phyloP scores from a whole-genome alignment of 257 asterid species.

The Fraxinus cuspidata region DNA sequence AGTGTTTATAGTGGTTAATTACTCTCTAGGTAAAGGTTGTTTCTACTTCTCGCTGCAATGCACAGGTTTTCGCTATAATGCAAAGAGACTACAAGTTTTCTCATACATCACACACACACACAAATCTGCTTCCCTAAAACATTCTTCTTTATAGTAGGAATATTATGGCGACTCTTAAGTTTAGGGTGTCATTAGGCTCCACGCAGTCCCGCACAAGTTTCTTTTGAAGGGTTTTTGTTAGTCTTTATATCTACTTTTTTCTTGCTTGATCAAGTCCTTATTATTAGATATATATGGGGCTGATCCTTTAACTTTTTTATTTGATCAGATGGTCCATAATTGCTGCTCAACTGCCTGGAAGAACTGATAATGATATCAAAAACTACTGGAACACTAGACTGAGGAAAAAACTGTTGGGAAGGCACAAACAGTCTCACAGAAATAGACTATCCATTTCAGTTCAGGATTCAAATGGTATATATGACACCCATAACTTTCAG shows the following conservation, averaged over 20 bases:
- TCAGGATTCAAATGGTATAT: constrained; percentile 23
- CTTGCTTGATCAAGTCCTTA: not conserved
- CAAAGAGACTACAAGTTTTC: no score
- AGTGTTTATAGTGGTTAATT: no score
- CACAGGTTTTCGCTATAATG: no score
- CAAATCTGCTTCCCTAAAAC: no score
- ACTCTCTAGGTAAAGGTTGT: no score
- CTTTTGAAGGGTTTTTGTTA: not conserved
- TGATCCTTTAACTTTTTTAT: not conserved
- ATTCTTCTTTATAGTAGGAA: no score
- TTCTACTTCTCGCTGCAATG: no score
- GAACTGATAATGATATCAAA: constrained; percentile 55
- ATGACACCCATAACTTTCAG: constrained; percentile 25
- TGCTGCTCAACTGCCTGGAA: constrained; percentile 60
- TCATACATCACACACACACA: no score
- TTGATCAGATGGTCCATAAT: constrained; percentile 52
- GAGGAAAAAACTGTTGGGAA: constrained; percentile 49
- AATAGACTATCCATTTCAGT: constrained; percentile 27
- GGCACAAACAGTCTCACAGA: constrained; percentile 43
- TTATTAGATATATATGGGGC: not conserved
- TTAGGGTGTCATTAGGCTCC: not conserved
- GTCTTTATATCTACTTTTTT: not conserved
- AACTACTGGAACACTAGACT: constrained; percentile 52
- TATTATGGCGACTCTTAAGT: not conserved
- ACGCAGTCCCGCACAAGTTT: not conserved